Evolutionary conservation across 345 rosid species (phyloP).

Genomic region (Eucalyptus cladocalyx): DNA sequence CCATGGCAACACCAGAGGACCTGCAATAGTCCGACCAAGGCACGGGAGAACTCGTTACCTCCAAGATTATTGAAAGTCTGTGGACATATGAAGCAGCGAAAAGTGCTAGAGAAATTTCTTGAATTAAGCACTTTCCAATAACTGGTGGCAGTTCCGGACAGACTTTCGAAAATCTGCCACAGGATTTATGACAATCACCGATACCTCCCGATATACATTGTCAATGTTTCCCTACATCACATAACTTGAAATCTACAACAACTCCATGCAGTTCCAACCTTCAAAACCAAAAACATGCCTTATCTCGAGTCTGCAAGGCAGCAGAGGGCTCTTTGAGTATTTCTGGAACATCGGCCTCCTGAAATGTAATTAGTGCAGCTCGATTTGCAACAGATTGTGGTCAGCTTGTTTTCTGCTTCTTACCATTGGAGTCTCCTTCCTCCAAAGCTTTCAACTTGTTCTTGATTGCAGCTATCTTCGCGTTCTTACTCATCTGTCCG

Average conservation of each 20-base stretch:
- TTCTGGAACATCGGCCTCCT: neutral
- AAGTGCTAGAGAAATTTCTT: neutral
- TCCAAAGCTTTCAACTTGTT: constrained; percentile 79
- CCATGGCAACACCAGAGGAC: neutral
- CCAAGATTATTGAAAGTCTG: neutral
- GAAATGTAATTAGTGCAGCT: neutral
- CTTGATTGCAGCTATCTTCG: constrained; percentile 80
- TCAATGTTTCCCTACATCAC: neutral
- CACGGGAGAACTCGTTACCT: neutral
- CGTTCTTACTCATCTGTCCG: constrained; percentile 50
- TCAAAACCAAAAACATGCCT: neutral
- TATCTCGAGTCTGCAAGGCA: neutral
- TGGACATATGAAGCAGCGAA: neutral
- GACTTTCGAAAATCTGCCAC: neutral
- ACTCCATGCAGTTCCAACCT: neutral
- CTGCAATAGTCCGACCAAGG: neutral
- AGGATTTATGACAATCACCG: neutral
- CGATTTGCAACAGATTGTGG: neutral
- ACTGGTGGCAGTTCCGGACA: too few relatives aligned
- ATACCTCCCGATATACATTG: neutral
- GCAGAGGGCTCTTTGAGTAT: neutral
- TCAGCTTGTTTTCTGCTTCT: constrained; percentile 54
- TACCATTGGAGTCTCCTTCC: constrained; percentile 30
- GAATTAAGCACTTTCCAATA: neutral
- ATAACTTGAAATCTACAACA: neutral